Conservation (phyloP, 2,329 filamentous ascomycete species). For the Colletotrichum theobromicola region DNA sequence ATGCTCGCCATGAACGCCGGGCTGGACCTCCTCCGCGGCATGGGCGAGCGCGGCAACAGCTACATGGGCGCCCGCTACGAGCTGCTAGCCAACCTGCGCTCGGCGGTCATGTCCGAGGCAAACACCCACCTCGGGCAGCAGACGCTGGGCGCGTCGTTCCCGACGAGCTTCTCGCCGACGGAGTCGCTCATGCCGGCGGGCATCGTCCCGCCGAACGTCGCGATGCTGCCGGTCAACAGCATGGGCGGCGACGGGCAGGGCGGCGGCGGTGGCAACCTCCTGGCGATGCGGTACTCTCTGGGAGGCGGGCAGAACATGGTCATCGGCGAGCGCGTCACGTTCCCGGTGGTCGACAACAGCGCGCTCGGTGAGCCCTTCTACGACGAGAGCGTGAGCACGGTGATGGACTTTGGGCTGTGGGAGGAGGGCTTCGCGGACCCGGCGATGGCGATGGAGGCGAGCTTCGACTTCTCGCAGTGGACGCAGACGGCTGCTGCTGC, state of each 20-base stretch:
- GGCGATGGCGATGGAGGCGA: constrained; percentile 35
- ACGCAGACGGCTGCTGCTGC: constrained; percentile 11
- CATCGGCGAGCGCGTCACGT: constrained; percentile 17
- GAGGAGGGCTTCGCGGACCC: constrained; percentile 43
- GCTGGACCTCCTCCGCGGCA: constrained; percentile 50
- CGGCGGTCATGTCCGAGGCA: constrained; percentile 25
- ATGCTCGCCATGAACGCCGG: constrained; percentile 49
- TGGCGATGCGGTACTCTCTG: neutral
- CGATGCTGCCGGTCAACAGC: neutral
- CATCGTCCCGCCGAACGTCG: neutral
- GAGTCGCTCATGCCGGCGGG: neutral
- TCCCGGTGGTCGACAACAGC: constrained; percentile 33
- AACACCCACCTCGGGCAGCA: neutral
- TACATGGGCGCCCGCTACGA: constrained; percentile 45
- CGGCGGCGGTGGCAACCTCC: neutral
- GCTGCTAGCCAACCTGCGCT: constrained; percentile 33
- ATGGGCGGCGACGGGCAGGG: neutral
- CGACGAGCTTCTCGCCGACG: constrained; percentile 2
- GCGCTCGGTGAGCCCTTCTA: constrained; percentile 32
- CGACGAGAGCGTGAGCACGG: constrained; percentile 29
- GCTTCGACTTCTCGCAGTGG: constrained; percentile 36
- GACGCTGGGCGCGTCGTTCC: neutral
- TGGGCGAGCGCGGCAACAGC: constrained; percentile 58
- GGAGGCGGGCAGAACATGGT: neutral
- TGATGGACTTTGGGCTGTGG: constrained; percentile 40